Conservation (phyloP, 1,139 yeast species). For the Yamadazyma trypodendri region DNA sequence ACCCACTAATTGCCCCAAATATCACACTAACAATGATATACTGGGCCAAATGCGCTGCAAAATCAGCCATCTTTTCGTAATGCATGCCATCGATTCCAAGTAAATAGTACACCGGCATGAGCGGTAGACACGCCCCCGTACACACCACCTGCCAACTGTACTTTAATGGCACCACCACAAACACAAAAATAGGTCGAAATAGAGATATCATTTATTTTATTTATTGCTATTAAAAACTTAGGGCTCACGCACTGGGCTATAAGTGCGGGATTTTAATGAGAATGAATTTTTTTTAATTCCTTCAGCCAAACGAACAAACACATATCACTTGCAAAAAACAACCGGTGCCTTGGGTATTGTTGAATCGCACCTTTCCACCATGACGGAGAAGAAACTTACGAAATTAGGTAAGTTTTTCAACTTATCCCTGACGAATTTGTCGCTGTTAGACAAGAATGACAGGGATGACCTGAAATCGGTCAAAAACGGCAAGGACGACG, state of each 20-base stretch:
- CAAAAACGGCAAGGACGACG: background rate
- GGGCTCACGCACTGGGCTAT: too few species aligned
- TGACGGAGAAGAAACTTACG: slow-evolving; percentile 14
- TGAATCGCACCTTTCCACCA: background rate
- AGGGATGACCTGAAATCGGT: too few species aligned
- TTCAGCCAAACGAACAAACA: too few species aligned
- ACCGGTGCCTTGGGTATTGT: background rate
- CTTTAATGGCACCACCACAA: slow-evolving; percentile 10
- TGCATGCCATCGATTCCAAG: slow-evolving; percentile 15
- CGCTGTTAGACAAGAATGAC: slow-evolving; percentile 1
- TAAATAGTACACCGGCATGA: slow-evolving; percentile 20
- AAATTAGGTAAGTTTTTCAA: slow-evolving; percentile 16
- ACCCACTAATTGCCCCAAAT: slow-evolving; percentile 18
- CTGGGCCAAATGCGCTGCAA: slow-evolving; percentile 16
- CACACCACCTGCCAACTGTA: slow-evolving; percentile 4
- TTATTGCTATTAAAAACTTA: too few species aligned
- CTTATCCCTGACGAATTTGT: slow-evolving; percentile 15
- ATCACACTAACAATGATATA: slow-evolving; percentile 23
- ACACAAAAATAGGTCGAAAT: background rate
- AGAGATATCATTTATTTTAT: too few species aligned
- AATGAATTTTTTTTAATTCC: too few species aligned
- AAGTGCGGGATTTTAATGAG: too few species aligned
- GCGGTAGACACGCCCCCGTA: slow-evolving; percentile 19
- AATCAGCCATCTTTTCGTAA: slow-evolving; percentile 7
- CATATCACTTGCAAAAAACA: background rate